Evolutionary conservation across 345 rosid genomes (phyloP).

Genomic region (Garcia nutans): DNA sequence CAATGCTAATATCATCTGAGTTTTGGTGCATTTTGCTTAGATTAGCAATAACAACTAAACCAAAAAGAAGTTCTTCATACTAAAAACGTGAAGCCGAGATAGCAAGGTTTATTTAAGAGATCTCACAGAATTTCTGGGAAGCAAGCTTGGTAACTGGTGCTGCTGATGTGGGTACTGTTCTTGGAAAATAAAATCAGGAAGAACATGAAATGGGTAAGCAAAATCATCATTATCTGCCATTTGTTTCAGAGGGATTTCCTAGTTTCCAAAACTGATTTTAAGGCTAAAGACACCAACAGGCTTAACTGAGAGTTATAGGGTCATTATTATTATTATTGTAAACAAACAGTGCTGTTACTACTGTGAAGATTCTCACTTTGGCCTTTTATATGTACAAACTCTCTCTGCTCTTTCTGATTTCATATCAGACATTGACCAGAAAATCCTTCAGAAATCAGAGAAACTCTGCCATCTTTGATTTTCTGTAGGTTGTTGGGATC

Average conservation of each 20-base stretch:
- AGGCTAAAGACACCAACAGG: conserved; percentile 7
- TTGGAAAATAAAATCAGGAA: conserved; percentile 22
- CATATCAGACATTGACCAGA: conserved; percentile 43
- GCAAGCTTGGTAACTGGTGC: conserved; percentile 17
- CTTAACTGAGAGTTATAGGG: conserved; percentile 41
- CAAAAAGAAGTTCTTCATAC: too few relatives aligned
- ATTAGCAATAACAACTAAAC: neutral
- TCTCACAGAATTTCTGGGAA: conserved; percentile 28
- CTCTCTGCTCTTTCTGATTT: conserved; percentile 19
- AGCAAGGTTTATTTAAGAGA: conserved; percentile 1
- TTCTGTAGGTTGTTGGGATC: conserved; percentile 49
- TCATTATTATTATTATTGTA: conserved; percentile 8
- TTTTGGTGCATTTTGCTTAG: neutral
- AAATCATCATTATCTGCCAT: conserved; percentile 33
- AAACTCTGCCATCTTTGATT: conserved; percentile 38
- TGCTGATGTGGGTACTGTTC: conserved; percentile 26
- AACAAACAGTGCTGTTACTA: neutral
- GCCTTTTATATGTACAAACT: conserved; percentile 17
- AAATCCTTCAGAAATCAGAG: conserved; percentile 38
- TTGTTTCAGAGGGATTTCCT: neutral
- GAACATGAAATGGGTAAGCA: conserved; percentile 27
- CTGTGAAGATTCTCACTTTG: conserved; percentile 42
- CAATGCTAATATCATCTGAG: neutral
- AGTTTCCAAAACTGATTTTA: conserved; percentile 26
- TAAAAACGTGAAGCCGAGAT: neutral